Evolutionary conservation across 371 early-diverging fungal genomes (phyloP).

Genomic region (Blakeslea trispora): DNA sequence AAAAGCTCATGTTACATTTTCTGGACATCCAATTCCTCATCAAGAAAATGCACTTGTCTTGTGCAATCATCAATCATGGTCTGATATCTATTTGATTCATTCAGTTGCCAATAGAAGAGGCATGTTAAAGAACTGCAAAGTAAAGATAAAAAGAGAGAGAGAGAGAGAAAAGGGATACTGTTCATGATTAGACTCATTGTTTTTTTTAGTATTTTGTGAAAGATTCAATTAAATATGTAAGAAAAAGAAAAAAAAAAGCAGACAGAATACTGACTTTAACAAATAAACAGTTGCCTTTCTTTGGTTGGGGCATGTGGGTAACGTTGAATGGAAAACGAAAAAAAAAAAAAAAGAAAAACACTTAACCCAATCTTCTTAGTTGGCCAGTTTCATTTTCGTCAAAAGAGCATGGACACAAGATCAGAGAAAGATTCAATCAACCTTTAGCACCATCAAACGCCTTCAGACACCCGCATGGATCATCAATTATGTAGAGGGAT

Average conservation of each 20-base stretch:
- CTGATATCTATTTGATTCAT: constrained; percentile 69
- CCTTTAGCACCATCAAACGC: constrained; percentile 59
- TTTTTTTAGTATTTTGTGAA: constrained; percentile 71
- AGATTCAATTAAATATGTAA: constrained; percentile 71
- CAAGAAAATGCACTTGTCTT: constrained; percentile 65
- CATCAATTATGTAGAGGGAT: constrained; percentile 76
- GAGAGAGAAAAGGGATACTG: no score
- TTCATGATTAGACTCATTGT: no score
- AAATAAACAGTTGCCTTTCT: constrained; percentile 51
- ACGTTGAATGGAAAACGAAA: no score
- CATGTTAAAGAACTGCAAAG: constrained; percentile 71
- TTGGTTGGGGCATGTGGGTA: constrained; percentile 69
- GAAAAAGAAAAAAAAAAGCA: no score
- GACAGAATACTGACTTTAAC: no score
- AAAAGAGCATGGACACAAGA: constrained; percentile 71
- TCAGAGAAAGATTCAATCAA: constrained; percentile 57
- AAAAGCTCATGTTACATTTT: constrained; percentile 65
- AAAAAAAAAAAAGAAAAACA: constrained; percentile 1
- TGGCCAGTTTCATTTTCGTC: constrained; percentile 72
- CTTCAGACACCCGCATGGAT: constrained; percentile 71
- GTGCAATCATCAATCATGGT: constrained; percentile 66
- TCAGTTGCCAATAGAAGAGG: constrained; percentile 60
- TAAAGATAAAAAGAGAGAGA: no score
- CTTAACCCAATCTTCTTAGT: constrained; percentile 20
- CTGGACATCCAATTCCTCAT: constrained; percentile 60